Percentiles rank a stretch among this genome's conserved stretches.
Conservation (phyloP, 2,329 filamentous ascomycete genomes). For the Coniochaeta sp. region DNA sequence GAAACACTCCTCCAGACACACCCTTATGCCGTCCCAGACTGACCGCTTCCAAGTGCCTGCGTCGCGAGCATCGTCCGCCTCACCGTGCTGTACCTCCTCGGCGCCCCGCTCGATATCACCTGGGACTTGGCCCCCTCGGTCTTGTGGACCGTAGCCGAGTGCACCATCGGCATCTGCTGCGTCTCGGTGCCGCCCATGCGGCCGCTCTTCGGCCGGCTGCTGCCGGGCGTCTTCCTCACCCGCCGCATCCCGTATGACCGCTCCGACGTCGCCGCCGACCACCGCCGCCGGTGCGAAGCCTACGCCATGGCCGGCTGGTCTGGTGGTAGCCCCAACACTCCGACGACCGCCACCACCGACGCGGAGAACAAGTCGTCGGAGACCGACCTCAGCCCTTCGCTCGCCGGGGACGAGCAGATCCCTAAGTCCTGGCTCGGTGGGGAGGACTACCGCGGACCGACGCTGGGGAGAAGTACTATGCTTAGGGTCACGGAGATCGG, state of each 20-base stretch:
- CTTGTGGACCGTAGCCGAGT: conserved; percentile 24
- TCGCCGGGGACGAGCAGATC: background rate
- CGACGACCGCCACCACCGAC: background rate
- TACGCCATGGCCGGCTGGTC: background rate
- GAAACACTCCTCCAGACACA: too few species aligned
- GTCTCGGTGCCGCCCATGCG: conserved; percentile 24
- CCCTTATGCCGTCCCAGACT: background rate
- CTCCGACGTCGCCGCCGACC: background rate
- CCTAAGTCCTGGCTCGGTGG: background rate
- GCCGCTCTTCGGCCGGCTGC: conserved; percentile 11
- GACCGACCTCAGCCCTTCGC: background rate
- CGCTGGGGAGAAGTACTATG: background rate
- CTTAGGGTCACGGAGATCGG: background rate
- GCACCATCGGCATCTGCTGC: conserved; percentile 23
- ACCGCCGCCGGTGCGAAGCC: background rate
- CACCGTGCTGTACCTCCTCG: conserved; percentile 14
- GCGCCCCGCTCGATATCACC: conserved; percentile 16
- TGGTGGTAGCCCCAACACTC: background rate
- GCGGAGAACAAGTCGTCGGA: background rate
- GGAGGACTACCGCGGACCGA: background rate
- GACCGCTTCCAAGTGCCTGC: conserved; percentile 16
- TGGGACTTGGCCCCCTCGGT: conserved; percentile 19
- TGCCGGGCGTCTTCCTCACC: background rate
- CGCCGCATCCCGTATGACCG: background rate
- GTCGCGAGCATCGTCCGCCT: conserved; percentile 17